phyloP scores from a whole-genome alignment of 2,329 filamentous ascomycete species.

The Aspergillus persii region DNA sequence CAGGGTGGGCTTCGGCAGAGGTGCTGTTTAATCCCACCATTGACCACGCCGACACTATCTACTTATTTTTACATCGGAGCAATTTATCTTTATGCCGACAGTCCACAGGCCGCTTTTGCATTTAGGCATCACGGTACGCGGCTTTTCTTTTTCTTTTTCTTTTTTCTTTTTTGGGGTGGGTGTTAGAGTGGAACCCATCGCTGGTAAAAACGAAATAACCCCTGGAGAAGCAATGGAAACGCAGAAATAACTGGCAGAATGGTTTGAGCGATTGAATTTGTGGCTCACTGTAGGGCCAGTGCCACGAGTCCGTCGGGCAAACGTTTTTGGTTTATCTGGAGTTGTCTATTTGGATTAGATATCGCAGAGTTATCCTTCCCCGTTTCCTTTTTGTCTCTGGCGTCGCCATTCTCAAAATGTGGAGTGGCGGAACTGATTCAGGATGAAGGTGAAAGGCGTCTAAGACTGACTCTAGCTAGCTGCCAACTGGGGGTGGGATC shows the following conservation, averaged over 20 bases:
- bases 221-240: neutral
- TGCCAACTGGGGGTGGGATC: neutral
- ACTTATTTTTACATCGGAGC: neutral
- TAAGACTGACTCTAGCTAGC: neutral
- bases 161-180: conserved; percentile 22
- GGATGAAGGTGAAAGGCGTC: neutral
- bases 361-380: neutral
- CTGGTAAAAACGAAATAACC: conserved; percentile 32
- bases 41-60: neutral
- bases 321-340: neutral
- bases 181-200: conserved; percentile 33
- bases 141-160: conserved; percentile 1
- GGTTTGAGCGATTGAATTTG: conserved; percentile 10
- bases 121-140: conserved; percentile 4
- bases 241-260: conserved; percentile 2
- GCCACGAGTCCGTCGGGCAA: neutral
- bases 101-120: neutral
- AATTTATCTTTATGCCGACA: neutral
- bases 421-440: neutral
- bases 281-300: neutral
- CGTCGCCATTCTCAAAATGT: neutral
- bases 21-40: neutral
- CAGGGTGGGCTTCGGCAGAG: neutral
- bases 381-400: neutral
- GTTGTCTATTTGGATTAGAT: neutral